A percentile compares a stretch with the other conserved stretches of the same genome.
phyloP scores from a whole-genome alignment of 2,329 filamentous ascomycete genomes.

The Chalaropsis thielavioides region DNA sequence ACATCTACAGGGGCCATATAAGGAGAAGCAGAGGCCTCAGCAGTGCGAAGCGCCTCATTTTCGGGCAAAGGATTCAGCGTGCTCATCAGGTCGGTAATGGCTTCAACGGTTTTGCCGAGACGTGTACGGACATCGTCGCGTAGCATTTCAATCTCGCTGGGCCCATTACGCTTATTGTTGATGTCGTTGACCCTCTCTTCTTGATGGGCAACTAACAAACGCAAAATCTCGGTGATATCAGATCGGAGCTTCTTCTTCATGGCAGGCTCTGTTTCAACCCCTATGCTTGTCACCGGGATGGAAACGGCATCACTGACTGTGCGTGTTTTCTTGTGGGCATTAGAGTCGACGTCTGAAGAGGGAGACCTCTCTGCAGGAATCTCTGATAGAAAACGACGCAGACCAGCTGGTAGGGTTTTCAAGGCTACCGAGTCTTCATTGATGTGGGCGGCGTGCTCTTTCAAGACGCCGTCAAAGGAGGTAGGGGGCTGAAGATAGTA shows the following conservation, averaged over 20 bases:
- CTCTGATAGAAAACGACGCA: constrained; percentile 16
- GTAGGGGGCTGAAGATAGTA: constrained; percentile 18
- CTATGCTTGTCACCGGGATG: not conserved
- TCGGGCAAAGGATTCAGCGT: not conserved
- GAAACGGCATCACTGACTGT: not conserved
- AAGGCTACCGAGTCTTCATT: not conserved
- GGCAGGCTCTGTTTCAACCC: constrained; percentile 16
- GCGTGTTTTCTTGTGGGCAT: not conserved
- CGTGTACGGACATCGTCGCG: constrained; percentile 7
- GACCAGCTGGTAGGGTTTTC: constrained; percentile 14
- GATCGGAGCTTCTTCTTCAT: constrained; percentile 16
- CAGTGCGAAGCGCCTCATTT: not conserved
- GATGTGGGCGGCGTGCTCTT: not conserved
- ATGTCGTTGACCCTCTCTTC: constrained; percentile 9
- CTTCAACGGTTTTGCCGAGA: constrained; percentile 4
- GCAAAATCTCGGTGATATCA: constrained; percentile 16
- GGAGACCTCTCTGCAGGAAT: not conserved
- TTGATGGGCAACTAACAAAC: constrained; percentile 12
- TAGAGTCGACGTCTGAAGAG: not conserved
- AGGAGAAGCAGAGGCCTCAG: not conserved
- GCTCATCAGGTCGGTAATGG: constrained; percentile 8
- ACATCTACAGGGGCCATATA: not conserved
- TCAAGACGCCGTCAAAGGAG: constrained; percentile 10
- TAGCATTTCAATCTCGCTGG: constrained; percentile 8
- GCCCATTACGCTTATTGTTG: not conserved